Percentiles rank a stretch among this genome's conserved stretches.
These are phyloP conservation scores for Huntiella decipiens DNA, from an alignment of 2,329 filamentous ascomycete genomes.

Conservation along the genomic window DNA sequence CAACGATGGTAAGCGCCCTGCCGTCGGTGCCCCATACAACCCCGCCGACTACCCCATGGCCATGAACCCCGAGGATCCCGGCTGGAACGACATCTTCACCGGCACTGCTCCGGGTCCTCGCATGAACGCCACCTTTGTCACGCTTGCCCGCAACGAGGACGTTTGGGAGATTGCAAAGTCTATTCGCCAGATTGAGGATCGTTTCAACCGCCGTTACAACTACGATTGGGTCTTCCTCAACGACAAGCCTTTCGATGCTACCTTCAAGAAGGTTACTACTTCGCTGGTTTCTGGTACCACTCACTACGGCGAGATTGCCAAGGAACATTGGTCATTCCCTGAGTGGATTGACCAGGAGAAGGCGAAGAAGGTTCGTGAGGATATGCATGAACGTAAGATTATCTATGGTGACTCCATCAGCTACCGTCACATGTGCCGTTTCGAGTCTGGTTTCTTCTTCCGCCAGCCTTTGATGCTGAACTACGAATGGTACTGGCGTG, in stretches of 20 bases:
- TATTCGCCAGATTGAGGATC: conserved; percentile 90
- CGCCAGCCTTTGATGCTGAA: conserved; percentile 81
- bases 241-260: conserved; percentile 80
- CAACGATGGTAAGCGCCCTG: conserved; percentile 13
- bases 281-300: conserved; percentile 85
- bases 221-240: conserved; percentile 99
- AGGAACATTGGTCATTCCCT: conserved; percentile 95
- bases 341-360: conserved; percentile 90
- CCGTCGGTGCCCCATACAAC: conserved; percentile 18
- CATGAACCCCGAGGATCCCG: conserved; percentile 31
- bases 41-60: conserved; percentile 29
- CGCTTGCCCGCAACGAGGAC: conserved; percentile 79
- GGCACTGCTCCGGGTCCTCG: conserved; percentile 45
- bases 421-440: conserved; percentile 98
- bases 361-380: conserved; percentile 73
- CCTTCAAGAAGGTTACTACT: conserved; percentile 80
- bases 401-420: conserved; percentile 96
- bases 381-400: conserved; percentile 87
- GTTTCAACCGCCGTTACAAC: conserved; percentile 91
- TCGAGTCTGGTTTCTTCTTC: conserved; percentile 99
- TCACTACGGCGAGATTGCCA: conserved; percentile 72
- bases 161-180: conserved; percentile 94
- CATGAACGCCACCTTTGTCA: conserved; percentile 96
- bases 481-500: conserved; percentile 99
- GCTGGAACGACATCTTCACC: conserved; percentile 31